phyloP scores from a whole-genome alignment of 1,284 basidiomycete genomes.

The Cryptococcus floricola region DNA sequence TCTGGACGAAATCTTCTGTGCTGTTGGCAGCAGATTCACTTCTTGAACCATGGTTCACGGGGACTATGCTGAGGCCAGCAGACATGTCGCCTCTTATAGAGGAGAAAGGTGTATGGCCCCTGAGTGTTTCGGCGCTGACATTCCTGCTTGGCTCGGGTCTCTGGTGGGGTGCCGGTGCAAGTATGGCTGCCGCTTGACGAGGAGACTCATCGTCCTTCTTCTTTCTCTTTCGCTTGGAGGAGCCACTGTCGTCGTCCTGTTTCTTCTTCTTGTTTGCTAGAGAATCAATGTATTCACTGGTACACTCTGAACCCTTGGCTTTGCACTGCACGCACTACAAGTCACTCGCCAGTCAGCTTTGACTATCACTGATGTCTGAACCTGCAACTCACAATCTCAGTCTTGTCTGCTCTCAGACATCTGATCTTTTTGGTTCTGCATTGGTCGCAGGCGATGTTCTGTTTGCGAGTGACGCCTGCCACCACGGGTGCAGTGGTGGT shows the following conservation, averaged over 20 bases:
- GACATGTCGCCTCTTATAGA: too few relatives aligned
- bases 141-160: background rate
- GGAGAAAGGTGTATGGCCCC: too few relatives aligned
- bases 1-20: too few relatives aligned
- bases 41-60: too few relatives aligned
- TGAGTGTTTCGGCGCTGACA: background rate
- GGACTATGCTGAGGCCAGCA: too few relatives aligned
- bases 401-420: constrained; percentile 21
- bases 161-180: too few relatives aligned
- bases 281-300: constrained; percentile 39
- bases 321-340: constrained; percentile 39
- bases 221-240: constrained; percentile 3
- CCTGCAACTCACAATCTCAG: constrained; percentile 18
- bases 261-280: constrained; percentile 27
- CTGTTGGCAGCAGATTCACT: too few relatives aligned
- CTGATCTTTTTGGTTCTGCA: constrained; percentile 53
- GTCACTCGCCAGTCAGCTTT: background rate
- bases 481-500: background rate
- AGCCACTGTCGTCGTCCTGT: background rate
- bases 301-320: constrained; percentile 32
- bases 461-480: constrained; percentile 52
- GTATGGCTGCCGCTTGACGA: background rate
- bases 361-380: background rate
- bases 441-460: constrained; percentile 86
- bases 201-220: background rate